Evolutionary conservation across 768 basidiomycete genomes (phyloP).

Genomic region (Mycena olivaceomarginata): DNA sequence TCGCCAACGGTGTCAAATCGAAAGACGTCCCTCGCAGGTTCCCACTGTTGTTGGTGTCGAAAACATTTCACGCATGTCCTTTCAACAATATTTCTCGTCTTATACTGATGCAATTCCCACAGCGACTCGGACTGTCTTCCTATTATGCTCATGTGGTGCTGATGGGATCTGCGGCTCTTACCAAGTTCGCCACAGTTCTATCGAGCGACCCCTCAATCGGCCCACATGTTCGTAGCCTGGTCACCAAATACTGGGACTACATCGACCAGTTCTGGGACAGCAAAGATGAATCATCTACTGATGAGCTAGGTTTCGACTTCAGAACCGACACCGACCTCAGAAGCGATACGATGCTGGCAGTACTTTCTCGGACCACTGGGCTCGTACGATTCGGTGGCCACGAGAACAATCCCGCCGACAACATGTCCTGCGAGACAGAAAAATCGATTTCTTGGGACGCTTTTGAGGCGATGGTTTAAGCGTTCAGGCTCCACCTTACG

Average conservation of each 20-base stretch:
- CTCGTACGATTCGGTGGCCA: neutral
- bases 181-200: neutral
- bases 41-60: constrained; percentile 14
- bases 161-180: neutral
- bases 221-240: neutral
- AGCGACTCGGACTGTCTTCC: constrained; percentile 26
- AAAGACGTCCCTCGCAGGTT: neutral
- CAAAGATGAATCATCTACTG: no score
- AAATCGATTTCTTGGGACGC: constrained; percentile 9
- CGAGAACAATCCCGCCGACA: no score
- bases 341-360: no score
- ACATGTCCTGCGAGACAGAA: neutral
- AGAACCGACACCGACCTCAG: neutral
- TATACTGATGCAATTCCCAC: neutral
- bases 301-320: no score
- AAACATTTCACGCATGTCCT: constrained; percentile 2
- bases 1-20: neutral
- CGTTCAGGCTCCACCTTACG: neutral
- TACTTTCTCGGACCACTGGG: constrained; percentile 11
- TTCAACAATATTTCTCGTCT: neutral
- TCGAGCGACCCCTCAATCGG: neutral
- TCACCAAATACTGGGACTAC: neutral
- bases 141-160: neutral
- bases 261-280: neutral
- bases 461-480: neutral